These are phyloP conservation scores for Amphirosellinia nigrospora DNA, from an alignment of 495 filamentous ascomycete species.

Conservation along the genomic window DNA sequence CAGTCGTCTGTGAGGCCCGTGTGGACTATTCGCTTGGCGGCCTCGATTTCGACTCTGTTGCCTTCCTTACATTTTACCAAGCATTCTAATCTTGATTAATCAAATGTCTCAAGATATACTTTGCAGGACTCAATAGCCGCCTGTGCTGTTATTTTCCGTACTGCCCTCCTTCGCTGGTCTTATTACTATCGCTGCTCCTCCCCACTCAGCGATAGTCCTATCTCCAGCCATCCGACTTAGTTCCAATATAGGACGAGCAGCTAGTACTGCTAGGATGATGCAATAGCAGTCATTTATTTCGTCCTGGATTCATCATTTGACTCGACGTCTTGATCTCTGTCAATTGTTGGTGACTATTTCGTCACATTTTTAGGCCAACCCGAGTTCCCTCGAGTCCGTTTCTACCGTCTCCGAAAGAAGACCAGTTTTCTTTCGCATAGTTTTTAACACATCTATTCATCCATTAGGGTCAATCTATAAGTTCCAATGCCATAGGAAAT, in stretches of 20 bases:
- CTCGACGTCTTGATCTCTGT: background rate
- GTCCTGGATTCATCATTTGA: background rate
- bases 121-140: background rate
- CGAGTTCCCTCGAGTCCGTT: background rate
- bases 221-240: constrained; percentile 12
- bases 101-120: constrained; percentile 6
- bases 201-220: constrained; percentile 14
- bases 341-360: background rate
- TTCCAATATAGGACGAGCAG: background rate
- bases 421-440: background rate
- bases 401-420: background rate
- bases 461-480: background rate
- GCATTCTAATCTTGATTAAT: constrained; percentile 4
- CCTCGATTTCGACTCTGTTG: background rate
- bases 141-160: background rate
- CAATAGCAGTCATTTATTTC: background rate
- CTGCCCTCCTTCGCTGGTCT: background rate
- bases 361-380: background rate
- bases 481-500: constrained; percentile 6
- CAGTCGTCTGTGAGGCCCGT: background rate
- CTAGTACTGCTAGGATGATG: constrained; percentile 6
- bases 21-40: constrained; percentile 12
- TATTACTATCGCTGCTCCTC: background rate
- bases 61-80: background rate
- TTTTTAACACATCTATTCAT: background rate